A percentile compares a stretch with the other conserved stretches of the same genome.
Evolutionary conservation across 768 basidiomycete genomes (phyloP).

Genomic region (Favolaschia claudopus): DNA sequence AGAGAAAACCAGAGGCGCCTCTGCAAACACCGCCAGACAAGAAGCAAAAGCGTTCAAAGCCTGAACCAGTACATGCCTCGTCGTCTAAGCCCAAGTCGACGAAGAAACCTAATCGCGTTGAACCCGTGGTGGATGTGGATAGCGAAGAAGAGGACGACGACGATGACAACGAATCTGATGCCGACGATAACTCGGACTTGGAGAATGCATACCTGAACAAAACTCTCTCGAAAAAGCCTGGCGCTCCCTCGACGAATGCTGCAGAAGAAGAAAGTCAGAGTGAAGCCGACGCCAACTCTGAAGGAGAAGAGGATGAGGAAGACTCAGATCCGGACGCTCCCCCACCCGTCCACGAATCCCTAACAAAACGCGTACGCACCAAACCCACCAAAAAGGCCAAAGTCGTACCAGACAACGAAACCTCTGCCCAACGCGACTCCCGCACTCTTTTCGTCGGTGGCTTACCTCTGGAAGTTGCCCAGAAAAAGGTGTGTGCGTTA

Average conservation of each 20-base stretch:
- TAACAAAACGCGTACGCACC: slow-evolving; percentile 38
- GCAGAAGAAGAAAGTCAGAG: slow-evolving; percentile 2
- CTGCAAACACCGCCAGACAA: slow-evolving; percentile 9
- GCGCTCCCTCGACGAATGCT: neutral
- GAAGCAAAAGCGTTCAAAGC: slow-evolving; percentile 16
- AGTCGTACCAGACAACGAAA: slow-evolving; percentile 73
- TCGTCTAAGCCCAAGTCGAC: slow-evolving; percentile 20
- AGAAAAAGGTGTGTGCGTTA: slow-evolving; percentile 63
- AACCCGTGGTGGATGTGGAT: slow-evolving; percentile 15
- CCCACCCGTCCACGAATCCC: slow-evolving; percentile 70
- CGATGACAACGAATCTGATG: slow-evolving; percentile 27
- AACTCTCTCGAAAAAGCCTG: neutral
- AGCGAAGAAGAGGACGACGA: slow-evolving; percentile 25
- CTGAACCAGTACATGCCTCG: too few species aligned
- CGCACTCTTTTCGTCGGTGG: slow-evolving; percentile 95
- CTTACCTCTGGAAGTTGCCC: slow-evolving; percentile 76
- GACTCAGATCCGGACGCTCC: slow-evolving; percentile 43
- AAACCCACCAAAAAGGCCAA: slow-evolving; percentile 50
- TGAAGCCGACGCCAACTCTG: slow-evolving; percentile 24
- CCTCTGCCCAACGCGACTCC: slow-evolving; percentile 71
- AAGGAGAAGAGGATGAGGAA: slow-evolving; percentile 35
- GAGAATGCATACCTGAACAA: slow-evolving; percentile 40
- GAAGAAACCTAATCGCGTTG: slow-evolving; percentile 15
- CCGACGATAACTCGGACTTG: slow-evolving; percentile 37
- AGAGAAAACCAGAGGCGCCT: slow-evolving; percentile 41